Evolutionary conservation across 768 basidiomycete species (phyloP), one percentile per base, ranked within the genome.

Genomic region (Mycena filopes): DNA sequence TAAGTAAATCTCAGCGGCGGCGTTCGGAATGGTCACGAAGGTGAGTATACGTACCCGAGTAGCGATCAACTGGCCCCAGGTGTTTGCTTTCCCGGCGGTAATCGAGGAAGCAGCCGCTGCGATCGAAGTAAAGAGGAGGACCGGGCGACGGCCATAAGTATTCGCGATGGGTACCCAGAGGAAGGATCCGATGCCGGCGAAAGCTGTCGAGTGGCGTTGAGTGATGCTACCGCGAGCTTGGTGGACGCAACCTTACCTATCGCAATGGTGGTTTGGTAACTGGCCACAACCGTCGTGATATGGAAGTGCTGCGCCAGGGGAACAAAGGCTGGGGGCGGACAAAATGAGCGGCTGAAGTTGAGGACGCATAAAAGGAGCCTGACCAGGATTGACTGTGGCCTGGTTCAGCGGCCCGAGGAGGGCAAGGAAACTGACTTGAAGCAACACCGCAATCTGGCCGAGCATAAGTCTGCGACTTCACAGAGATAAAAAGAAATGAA

Each of bases 401-500:
- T 65, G 63, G 36, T 65, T 65, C 26, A 65, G 41, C 1, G 63
- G 63, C 3, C 63, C 63, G 7, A 65, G 63, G 6, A 50, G 48
- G 26, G 63, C 63, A 10, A 65, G 50, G 18, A 65, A 65, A 58
- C 56, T 58, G 50, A 65, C 23, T 75, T 78, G 11, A 16, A 83
- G 72, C 25, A 77, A 75, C 4, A 78, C 76, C 16, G 79, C 78
- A 36, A 81, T 78, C 15, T 80, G 79, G 48, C 59, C 79, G 74
- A 25, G 79, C 76, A 8, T 78, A 75, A 43, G 42, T 78, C 68
- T 9, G 73, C 78, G 6, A 78, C 74, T 72, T 79, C 73, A 31
- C 55, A 67, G 2, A 79, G 16, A 43, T 29, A 7, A 21, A 41
- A 28, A 5, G 28, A 7, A 41, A 18, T 13, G 3, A 33, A 62